phyloP scores from a whole-genome alignment of 2,329 filamentous ascomycete species.

The Ilyonectria mors-panacis region DNA sequence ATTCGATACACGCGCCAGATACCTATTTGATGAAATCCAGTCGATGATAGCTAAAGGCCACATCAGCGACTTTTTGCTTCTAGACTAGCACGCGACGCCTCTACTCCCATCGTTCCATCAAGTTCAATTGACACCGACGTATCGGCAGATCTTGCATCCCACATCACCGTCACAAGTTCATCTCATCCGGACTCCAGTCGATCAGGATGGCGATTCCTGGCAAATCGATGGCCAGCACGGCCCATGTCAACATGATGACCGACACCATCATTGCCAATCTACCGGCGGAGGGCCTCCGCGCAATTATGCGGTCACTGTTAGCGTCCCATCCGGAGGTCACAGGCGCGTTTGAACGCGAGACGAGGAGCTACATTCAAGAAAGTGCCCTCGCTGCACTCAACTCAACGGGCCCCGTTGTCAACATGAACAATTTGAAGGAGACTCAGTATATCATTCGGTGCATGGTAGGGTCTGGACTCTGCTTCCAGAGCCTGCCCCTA shows the following conservation, averaged over 20 bases:
- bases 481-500: slow-evolving; percentile 36
- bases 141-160: neutral
- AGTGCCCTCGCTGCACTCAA: neutral
- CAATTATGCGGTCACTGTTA: slow-evolving; percentile 47
- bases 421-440: slow-evolving; percentile 31
- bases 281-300: slow-evolving; percentile 56
- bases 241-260: slow-evolving; percentile 64
- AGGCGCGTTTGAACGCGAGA: slow-evolving; percentile 16
- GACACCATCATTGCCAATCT: slow-evolving; percentile 62
- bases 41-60: neutral
- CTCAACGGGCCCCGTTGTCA: slow-evolving; percentile 28
- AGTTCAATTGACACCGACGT: neutral
- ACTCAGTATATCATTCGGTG: slow-evolving; percentile 42
- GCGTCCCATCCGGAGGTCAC: slow-evolving; percentile 27
- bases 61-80: neutral
- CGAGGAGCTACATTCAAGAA: slow-evolving; percentile 19
- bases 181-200: neutral
- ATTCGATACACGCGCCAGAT: neutral
- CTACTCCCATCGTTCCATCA: neutral
- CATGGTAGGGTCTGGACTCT: slow-evolving; percentile 46
- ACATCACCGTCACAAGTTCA: neutral
- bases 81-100: neutral
- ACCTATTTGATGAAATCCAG: neutral
- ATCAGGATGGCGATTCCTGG: slow-evolving; percentile 7
- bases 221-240: slow-evolving; percentile 40